A percentile compares a stretch with the other conserved stretches of the same genome.
These are phyloP conservation scores for Claviceps spartinae DNA, from an alignment of 2,329 filamentous ascomycete genomes.

Conservation along the genomic window DNA sequence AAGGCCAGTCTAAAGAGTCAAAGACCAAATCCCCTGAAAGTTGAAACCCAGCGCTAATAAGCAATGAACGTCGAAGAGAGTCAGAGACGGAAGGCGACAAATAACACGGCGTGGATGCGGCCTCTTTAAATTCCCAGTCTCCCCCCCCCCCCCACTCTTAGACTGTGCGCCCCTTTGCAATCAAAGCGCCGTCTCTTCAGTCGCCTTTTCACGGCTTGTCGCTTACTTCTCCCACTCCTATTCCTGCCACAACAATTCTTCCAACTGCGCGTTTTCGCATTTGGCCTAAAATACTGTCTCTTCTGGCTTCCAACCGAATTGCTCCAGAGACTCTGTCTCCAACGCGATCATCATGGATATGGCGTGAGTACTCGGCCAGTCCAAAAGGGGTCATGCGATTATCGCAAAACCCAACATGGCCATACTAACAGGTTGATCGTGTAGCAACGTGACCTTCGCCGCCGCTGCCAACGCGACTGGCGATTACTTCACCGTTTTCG, in stretches of 20 bases:
- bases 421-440: constrained; percentile 9
- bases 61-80: background rate
- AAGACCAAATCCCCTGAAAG: background rate
- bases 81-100: background rate
- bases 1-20: too few species aligned
- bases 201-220: background rate
- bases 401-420: background rate
- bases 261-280: background rate
- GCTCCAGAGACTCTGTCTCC: background rate
- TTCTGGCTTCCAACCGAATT: background rate
- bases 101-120: background rate
- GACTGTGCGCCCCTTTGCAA: background rate
- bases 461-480: constrained; percentile 33
- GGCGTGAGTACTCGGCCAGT: constrained; percentile 12
- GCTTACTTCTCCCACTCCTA: background rate
- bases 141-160: background rate
- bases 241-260: background rate
- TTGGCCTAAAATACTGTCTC: background rate
- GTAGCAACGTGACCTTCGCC: constrained; percentile 38
- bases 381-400: constrained; percentile 1
- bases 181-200: background rate
- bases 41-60: constrained; percentile 1
- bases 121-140: constrained; percentile 7
- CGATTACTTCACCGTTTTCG: constrained; percentile 43
- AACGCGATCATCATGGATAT: constrained; percentile 19